Conservation (phyloP, 805 yeast genomes). For the Candida coquimbonensis region DNA sequence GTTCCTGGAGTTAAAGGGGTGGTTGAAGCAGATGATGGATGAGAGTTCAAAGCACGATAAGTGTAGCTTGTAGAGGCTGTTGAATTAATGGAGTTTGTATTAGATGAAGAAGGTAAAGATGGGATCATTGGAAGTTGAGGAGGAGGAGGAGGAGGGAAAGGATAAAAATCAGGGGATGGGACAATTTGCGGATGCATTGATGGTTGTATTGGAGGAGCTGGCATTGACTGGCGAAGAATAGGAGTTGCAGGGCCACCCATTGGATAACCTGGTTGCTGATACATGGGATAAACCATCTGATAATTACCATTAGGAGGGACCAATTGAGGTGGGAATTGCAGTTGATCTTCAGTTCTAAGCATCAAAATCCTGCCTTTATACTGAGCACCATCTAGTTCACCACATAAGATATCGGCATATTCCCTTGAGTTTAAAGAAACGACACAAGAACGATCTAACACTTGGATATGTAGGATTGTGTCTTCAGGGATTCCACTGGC, state of each 20-base stretch:
- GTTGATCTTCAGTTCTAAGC: slow-evolving; percentile 7
- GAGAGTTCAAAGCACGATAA: too few species aligned
- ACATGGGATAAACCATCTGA: background rate
- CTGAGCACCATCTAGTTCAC: slow-evolving; percentile 13
- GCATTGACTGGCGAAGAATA: too few species aligned
- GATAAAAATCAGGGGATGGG: background rate
- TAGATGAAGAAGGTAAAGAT: background rate
- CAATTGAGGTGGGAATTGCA: background rate
- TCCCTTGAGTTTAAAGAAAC: slow-evolving; percentile 9
- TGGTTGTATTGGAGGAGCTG: too few species aligned
- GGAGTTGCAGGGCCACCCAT: background rate
- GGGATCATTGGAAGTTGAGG: background rate
- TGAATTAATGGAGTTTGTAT: background rate
- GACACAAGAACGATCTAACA: slow-evolving; percentile 7
- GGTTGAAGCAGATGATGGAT: too few species aligned
- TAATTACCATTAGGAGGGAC: background rate
- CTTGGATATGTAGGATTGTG: slow-evolving; percentile 17
- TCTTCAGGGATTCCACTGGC: slow-evolving; percentile 14
- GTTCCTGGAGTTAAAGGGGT: too few species aligned
- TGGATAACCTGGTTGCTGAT: background rate
- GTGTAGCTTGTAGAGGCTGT: too few species aligned
- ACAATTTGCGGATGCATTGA: too few species aligned
- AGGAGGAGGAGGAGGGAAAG: background rate
- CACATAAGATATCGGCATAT: slow-evolving; percentile 5
- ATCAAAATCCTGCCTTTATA: slow-evolving; percentile 13